Evolutionary conservation across 129 eudicot species (phyloP), one percentile per base, ranked within the genome.

Genomic region (Lactuca sativa): DNA sequence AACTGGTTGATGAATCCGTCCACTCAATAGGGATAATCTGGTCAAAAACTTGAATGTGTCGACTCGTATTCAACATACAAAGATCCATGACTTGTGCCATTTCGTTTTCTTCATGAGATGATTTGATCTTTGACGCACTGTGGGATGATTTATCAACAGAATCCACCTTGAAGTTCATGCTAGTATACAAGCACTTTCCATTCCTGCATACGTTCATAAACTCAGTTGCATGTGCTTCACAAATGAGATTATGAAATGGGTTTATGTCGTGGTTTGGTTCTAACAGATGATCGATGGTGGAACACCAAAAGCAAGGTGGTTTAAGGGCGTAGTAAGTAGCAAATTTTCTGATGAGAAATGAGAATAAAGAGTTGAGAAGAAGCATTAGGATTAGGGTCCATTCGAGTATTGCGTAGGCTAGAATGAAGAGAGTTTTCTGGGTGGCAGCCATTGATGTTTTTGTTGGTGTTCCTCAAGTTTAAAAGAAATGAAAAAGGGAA

Each of bases 381-480:
- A 84, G 84, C 79, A 81, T 76, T 30, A 84, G 31, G 43, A 84
- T 84, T 9, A 84, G 82, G 66, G 75, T 38, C 86, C 86, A 81
- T 67, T 84, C 89, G 6, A 84, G 82, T 40, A 78, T 16, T 66
- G 86, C 67, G 67, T 74, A 56, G 43, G 79, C 53, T 66, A 84
- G 74, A 71, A 81, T 49, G 56, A 69, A 4, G 51, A 62, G 18
- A 53, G 76, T 61, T 69, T 70, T 84, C 74, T 78, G 83, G 67
- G 74, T 75, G 60, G 55, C 62, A 75, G 62, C 80, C 80, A 75
- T 75, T 53, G 67, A 54, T 61, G 71, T 67, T 59, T 41, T 62
- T 81, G 79, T 70, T 76, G 71, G 59, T 75, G 77, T 71, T 77
- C 59, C 55, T 40, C 54, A 53, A 15, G 69, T 44, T 54, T 64